Evolutionary conservation across 2,329 filamentous ascomycete genomes (phyloP), one percentile per base, ranked within the genome.

Genomic region (Penicillium sp.): DNA sequence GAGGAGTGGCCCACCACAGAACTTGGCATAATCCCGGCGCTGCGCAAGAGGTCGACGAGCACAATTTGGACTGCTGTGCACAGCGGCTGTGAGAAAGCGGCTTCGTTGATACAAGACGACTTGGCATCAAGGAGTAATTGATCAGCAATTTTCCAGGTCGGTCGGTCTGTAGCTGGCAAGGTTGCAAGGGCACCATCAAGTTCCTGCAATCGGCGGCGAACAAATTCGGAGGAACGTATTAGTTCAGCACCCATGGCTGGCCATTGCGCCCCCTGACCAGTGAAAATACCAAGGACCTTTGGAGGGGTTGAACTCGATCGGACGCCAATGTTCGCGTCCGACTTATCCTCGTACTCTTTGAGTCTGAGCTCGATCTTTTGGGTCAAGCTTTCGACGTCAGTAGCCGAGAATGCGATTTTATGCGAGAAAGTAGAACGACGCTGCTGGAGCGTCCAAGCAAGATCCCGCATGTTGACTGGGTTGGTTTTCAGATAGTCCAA

Each of bases 211-310:
- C 52, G 53, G 16, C 43, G 24, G 1, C 54, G 47, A 18, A 66
- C 61, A 14, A 31, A 31, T 11, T 54, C 54, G 7, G 40, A 64
- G 9, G 43, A 14, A 13, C 55, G 35, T 11, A 70, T 51, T 6
- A 70, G 54, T 13, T 49, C 35, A 11, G 35, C 13, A 10, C 62
- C 66, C 67, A 69, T 69, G 9, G 40, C 31, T 4, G 62, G 24
- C 66, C 66, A 69, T 35, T 69, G 69, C 0, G 66, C 61, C 4
- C 69, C 69, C 37, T 70, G 67, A 0, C 67, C 68, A 2, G 64
- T 69, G 39, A 70, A 70, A 7, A 69, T 47, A 22, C 59, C 67
- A 6, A 72, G 44, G 2, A 65, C 33, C 14, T 13, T 16, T 33
- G 56, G 36, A 24, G 18, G n/a, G 13, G 40, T n/a, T n/a, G 57